phyloP scores from a whole-genome alignment of 108 stramenopile genomes.

The Skeletonema grethae region DNA sequence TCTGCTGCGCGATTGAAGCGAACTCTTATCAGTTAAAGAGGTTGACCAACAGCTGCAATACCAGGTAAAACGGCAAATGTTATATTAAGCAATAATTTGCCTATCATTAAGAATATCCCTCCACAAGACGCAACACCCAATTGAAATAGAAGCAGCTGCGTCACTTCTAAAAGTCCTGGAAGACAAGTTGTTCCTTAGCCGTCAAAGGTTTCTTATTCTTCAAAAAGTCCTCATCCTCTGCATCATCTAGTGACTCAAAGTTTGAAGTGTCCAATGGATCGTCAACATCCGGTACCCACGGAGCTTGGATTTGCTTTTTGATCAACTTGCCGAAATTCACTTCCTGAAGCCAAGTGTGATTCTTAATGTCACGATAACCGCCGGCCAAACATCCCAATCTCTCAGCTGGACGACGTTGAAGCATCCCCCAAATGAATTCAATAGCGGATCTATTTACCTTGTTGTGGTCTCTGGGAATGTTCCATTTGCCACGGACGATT shows the following conservation, averaged over 20 bases:
- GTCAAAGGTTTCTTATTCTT: constrained; percentile 38
- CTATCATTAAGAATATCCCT: too few relatives aligned
- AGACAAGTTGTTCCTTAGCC: constrained; percentile 44
- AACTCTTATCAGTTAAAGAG: too few relatives aligned
- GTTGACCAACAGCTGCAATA: too few relatives aligned
- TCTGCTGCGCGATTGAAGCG: too few relatives aligned
- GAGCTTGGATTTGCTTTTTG: constrained; percentile 78
- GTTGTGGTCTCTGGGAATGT: constrained; percentile 47
- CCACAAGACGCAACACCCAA: too few relatives aligned
- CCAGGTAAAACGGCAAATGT: too few relatives aligned
- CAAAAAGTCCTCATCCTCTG: constrained; percentile 45
- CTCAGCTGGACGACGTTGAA: constrained; percentile 61
- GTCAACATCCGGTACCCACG: constrained; percentile 88
- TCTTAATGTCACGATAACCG: constrained; percentile 73
- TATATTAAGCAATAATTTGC: too few relatives aligned
- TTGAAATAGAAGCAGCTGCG: neutral
- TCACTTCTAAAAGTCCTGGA: constrained; percentile 41
- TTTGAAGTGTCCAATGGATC: constrained; percentile 87
- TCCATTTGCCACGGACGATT: constrained; percentile 75
- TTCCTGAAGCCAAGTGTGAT: constrained; percentile 80
- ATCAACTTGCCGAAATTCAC: constrained; percentile 78
- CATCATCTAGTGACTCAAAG: constrained; percentile 78
- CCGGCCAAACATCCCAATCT: constrained; percentile 79
- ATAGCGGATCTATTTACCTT: constrained; percentile 52
- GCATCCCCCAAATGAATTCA: constrained; percentile 68